Percentiles rank a stretch among this genome's conserved stretches.
Conservation (phyloP, 768 basidiomycete genomes). For the Suillus subaureus region DNA sequence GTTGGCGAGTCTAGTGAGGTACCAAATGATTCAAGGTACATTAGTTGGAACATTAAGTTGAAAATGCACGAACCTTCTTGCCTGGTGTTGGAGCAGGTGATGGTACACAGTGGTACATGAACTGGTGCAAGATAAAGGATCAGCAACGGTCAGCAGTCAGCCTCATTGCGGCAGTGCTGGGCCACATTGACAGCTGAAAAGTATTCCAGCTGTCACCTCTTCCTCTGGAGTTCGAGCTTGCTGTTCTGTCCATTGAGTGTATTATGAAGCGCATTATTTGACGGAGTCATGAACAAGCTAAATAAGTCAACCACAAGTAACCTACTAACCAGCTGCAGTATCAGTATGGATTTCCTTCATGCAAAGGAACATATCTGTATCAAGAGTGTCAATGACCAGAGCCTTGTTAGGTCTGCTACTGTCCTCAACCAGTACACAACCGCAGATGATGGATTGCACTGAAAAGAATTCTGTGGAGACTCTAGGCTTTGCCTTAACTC, state of each 20-base stretch:
- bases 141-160: no score
- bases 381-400: constrained; percentile 31
- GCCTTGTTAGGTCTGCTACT: constrained; percentile 18
- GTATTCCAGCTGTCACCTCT: no score
- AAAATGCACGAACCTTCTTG: constrained; percentile 45
- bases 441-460: constrained; percentile 29
- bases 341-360: constrained; percentile 1
- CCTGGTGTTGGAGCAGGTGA: constrained; percentile 44
- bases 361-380: constrained; percentile 30
- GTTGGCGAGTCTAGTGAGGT: constrained; percentile 42
- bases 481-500: constrained; percentile 15
- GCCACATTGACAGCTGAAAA: no score
- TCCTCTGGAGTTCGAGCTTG: no score
- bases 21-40: constrained; percentile 20
- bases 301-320: no score
- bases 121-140: constrained; percentile 13
- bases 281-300: no score
- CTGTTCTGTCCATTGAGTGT: no score
- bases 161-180: no score
- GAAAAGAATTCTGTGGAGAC: constrained; percentile 23
- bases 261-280: no score
- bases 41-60: not conserved
- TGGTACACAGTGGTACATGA: constrained; percentile 22
- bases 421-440: constrained; percentile 26
- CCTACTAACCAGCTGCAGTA: no score